Conservation (phyloP, 2,329 filamentous ascomycete species). For the Colletotrichum echinochloae region DNA sequence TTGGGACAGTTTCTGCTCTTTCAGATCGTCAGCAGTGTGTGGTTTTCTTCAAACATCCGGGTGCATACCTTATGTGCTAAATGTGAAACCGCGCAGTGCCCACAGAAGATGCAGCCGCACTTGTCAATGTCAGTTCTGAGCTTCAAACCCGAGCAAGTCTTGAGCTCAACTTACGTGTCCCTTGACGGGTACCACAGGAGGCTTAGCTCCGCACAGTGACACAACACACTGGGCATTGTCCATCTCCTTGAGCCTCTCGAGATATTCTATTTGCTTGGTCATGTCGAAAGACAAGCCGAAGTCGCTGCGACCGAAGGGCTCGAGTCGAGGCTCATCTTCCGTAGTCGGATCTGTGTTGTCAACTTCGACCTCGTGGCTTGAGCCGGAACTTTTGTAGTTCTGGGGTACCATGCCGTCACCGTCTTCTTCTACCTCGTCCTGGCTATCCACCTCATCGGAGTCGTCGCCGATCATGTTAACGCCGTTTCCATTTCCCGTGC, state of each 20-base stretch:
- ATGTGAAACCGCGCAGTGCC: slow-evolving; percentile 39
- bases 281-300: slow-evolving; percentile 45
- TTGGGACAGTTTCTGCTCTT: slow-evolving; percentile 6
- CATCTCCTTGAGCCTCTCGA: slow-evolving; percentile 36
- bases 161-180: neutral
- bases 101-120: slow-evolving; percentile 52
- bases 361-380: fast-evolving
- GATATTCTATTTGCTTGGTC: slow-evolving; percentile 27
- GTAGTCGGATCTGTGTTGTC: neutral
- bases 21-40: neutral
- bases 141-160: no score
- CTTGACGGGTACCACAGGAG: neutral
- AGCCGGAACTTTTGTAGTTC: no score
- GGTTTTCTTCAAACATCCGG: fast-evolving
- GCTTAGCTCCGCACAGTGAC: neutral
- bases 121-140: slow-evolving; percentile 26
- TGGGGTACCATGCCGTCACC: slow-evolving; percentile 16
- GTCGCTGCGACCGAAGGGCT: slow-evolving; percentile 13
- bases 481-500: neutral
- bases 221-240: neutral
- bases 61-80: neutral
- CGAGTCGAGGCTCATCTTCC: neutral
- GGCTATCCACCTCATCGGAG: neutral
- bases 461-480: neutral
- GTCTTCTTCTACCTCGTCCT: slow-evolving; percentile 12